A percentile compares a stretch with the other conserved stretches of the same genome.
Conservation (phyloP, 768 basidiomycete genomes). For the Tricholoma matsutake region DNA sequence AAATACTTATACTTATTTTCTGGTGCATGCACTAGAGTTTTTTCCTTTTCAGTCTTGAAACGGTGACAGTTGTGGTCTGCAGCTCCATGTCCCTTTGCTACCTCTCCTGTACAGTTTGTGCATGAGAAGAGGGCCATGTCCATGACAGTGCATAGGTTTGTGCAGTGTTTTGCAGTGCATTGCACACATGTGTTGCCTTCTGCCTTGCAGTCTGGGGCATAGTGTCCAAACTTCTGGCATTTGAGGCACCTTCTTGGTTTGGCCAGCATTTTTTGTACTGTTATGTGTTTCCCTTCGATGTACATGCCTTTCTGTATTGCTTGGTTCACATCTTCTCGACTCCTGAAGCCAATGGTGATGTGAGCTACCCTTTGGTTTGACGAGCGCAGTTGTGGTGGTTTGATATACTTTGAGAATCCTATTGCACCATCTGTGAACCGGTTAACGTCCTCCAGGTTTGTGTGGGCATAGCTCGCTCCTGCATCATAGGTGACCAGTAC, state of each 20-base stretch:
- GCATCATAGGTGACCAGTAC: conserved; percentile 17
- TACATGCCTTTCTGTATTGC: conserved; percentile 17
- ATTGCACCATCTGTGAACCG: conserved; percentile 6
- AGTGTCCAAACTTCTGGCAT: too few relatives aligned
- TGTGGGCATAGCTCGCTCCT: background rate
- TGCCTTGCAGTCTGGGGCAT: too few relatives aligned
- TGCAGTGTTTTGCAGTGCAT: conserved; percentile 17
- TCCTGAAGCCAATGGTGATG: conserved; percentile 17
- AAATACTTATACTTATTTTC: too few relatives aligned
- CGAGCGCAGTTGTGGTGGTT: conserved; percentile 12
- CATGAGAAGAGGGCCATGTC: conserved; percentile 6
- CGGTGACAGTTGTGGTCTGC: conserved; percentile 21
- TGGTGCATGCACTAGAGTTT: too few relatives aligned
- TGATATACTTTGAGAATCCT: conserved; percentile 25
- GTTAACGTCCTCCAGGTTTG: conserved; percentile 13
- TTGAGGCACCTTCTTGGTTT: too few relatives aligned
- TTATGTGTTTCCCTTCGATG: conserved; percentile 11
- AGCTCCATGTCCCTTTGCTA: conserved; percentile 20
- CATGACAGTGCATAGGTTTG: conserved; percentile 9
- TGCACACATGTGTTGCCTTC: too few relatives aligned
- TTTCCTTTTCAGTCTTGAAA: too few relatives aligned
- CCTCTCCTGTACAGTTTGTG: conserved; percentile 25
- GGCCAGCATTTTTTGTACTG: conserved; percentile 9
- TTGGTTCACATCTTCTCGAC: conserved; percentile 18
- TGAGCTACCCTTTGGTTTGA: conserved; percentile 20